Evolutionary conservation across 371 early-diverging fungal species (phyloP), one percentile per base, ranked within the genome.

Genomic region (Sporodiniella umbellata): DNA sequence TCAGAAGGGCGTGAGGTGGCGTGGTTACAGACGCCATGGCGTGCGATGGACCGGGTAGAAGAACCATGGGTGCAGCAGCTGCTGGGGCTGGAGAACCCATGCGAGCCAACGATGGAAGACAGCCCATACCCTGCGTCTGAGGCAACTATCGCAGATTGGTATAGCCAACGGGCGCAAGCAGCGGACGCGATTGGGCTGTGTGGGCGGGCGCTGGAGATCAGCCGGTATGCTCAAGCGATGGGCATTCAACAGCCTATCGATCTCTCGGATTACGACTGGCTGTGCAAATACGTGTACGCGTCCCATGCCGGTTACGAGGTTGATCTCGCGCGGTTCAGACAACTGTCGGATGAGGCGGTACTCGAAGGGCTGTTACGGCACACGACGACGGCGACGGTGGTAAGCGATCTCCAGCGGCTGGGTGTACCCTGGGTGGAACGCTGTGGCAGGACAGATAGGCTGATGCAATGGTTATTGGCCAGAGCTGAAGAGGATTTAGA

Each of bases 401-500:
- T 77, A 10, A 44, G 68, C 8, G 83, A 84, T 22, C 61, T 87
- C 47, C 55, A 62, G 18, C 45, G 59, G 3, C 64, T 81, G 33
- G 83, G 78, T 2, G 47, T 84, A 19, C 87, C 89, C 1, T 87
- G 81, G 66, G 56, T 87, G 31, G 68, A 75, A n/a, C n/a, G n/a
- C n/a, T n/a, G n/a, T n/a, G n/a, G n/a, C n/a, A n/a, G n/a, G n/a
- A n/a, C n/a, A n/a, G n/a, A n/a, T n/a, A n/a, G n/a, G n/a, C n/a
- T n/a, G n/a, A n/a, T n/a, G n/a, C n/a, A n/a, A n/a, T 82, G 72
- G 72, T 44, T 79, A 12, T 49, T 80, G 24, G 63, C 48, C n/a
- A 18, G 54, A 0, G 55, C 54, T 11, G 33, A 39, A 12, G 14
- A 42, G 1, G 80, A 75, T 57, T 61, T 85, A 4, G 75, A 79